Conservation (phyloP, 1,139 yeast genomes). For the Arxiozyma bovina region DNA sequence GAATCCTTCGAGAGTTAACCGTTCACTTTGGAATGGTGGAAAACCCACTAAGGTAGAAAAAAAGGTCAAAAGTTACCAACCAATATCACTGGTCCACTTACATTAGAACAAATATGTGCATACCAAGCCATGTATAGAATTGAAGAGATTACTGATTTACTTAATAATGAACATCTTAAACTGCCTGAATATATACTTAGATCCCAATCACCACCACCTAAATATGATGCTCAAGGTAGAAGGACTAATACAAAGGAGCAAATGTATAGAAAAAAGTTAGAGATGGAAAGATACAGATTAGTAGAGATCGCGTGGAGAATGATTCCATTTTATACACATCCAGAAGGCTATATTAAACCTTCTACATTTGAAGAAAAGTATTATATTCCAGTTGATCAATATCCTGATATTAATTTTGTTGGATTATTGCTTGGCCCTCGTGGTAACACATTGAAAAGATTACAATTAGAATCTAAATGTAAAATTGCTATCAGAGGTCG, state of each 20-base stretch:
- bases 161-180: constrained; percentile 35
- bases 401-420: constrained; percentile 87
- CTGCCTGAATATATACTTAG: constrained; percentile 34
- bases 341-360: constrained; percentile 65
- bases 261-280: constrained; percentile 52
- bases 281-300: constrained; percentile 69
- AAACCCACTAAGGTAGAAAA: constrained; percentile 2
- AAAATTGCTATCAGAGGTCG: constrained; percentile 80
- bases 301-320: constrained; percentile 64
- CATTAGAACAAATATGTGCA: constrained; percentile 81
- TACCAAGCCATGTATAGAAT: constrained; percentile 67
- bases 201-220: constrained; percentile 91
- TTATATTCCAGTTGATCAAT: constrained; percentile 75
- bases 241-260: constrained; percentile 78
- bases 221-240: constrained; percentile 72
- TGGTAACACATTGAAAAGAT: constrained; percentile 75
- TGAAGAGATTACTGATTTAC: constrained; percentile 63
- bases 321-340: constrained; percentile 76
- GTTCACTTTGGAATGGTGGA: constrained; percentile 1
- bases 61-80: constrained; percentile 31
- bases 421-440: constrained; percentile 92
- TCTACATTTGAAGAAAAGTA: constrained; percentile 73
- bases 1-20: background rate
- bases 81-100: constrained; percentile 44
- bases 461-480: constrained; percentile 82